phyloP scores from a whole-genome alignment of 208 protist genomes.

The Acanthamoeba healyi region DNA sequence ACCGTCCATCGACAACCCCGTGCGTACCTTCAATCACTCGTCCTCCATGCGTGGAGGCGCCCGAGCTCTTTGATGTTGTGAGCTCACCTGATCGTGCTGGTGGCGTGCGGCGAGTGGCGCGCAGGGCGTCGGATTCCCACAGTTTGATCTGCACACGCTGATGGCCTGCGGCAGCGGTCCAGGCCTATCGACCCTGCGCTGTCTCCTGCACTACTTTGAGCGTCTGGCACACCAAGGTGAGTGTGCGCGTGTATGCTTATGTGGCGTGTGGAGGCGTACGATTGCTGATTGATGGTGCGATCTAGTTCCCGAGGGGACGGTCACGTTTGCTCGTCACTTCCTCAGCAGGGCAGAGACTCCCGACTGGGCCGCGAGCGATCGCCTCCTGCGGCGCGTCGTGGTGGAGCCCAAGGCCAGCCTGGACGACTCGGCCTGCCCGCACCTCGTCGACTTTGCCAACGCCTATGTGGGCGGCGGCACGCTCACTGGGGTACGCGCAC shows the following conservation, averaged over 20 bases:
- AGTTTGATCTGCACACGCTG: constrained; percentile 5
- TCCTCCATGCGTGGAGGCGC: not conserved
- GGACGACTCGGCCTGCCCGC: constrained; percentile 85
- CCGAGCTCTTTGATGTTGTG: not conserved
- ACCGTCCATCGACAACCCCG: not conserved
- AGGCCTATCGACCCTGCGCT: not conserved
- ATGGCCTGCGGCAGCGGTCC: not conserved
- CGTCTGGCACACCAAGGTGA: not conserved
- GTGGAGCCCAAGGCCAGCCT: constrained; percentile 80
- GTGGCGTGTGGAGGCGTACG: not conserved
- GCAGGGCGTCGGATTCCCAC: not conserved
- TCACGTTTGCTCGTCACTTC: not conserved
- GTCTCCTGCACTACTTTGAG: constrained; percentile 60
- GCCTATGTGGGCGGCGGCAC: constrained; percentile 92
- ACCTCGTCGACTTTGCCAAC: constrained; percentile 95
- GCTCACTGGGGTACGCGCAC: constrained; percentile 80
- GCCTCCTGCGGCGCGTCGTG: not conserved
- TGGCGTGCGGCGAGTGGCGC: not conserved
- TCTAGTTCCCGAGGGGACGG: constrained; percentile 21
- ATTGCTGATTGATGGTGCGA: not conserved
- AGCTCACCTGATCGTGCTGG: not conserved
- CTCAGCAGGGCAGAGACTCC: not conserved
- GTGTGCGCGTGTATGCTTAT: not conserved
- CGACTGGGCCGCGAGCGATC: constrained; percentile 39
- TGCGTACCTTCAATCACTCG: not conserved